These are phyloP conservation scores for Apiospora arundinis DNA, from an alignment of 2,329 filamentous ascomycete genomes.

Conservation along the genomic window DNA sequence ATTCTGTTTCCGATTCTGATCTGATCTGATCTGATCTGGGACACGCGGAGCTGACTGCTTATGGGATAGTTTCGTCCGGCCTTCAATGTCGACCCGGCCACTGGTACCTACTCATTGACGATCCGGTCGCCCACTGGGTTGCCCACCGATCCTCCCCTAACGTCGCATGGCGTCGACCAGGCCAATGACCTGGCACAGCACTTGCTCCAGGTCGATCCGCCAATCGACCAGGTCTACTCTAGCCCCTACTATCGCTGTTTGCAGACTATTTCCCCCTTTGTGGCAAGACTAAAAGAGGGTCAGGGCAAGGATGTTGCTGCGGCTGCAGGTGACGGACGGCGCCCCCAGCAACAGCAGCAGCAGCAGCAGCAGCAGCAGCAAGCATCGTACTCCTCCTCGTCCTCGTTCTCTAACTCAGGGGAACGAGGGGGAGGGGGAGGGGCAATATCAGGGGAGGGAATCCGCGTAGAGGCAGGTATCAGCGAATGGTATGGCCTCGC, in stretches of 20 bases:
- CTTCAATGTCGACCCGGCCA: constrained; percentile 83
- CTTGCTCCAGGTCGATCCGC: constrained; percentile 66
- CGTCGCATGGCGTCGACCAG: constrained; percentile 85
- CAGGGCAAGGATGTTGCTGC: constrained; percentile 18
- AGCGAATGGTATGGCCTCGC: constrained; percentile 94
- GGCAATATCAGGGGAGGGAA: constrained; percentile 40
- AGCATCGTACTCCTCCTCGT: background rate
- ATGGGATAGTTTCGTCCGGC: constrained; percentile 79
- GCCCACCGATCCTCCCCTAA: constrained; percentile 84
- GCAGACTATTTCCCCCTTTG: constrained; percentile 79
- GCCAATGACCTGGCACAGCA: constrained; percentile 76
- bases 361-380: background rate
- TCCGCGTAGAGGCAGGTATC: constrained; percentile 63
- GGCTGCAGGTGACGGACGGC: background rate
- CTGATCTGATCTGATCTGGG: no score
- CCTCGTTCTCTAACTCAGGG: background rate
- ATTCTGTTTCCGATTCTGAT: background rate
- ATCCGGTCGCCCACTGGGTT: constrained; percentile 87
- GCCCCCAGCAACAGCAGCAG: background rate
- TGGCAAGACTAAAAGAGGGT: constrained; percentile 49
- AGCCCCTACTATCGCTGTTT: constrained; percentile 88
- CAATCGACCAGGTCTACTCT: constrained; percentile 79
- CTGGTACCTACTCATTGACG: constrained; percentile 76
- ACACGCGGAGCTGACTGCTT: constrained; percentile 30
- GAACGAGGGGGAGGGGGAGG: background rate